phyloP scores from a whole-genome alignment of 805 yeast genomes.

The Ogataea pignaliae region DNA sequence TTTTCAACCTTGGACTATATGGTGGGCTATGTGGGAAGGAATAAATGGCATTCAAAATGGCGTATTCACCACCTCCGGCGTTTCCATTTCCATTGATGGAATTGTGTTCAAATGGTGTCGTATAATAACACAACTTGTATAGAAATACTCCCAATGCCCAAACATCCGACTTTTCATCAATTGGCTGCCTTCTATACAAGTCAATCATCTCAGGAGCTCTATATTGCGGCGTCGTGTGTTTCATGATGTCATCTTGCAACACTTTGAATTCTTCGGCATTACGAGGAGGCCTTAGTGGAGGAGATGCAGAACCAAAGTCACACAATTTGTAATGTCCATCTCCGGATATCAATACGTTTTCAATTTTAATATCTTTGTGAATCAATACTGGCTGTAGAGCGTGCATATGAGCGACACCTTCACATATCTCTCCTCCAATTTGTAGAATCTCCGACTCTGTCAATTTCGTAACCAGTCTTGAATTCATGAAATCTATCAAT shows the following conservation, averaged over 20 bases:
- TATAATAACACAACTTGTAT: conserved; percentile 74
- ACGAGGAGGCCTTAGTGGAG: conserved; percentile 57
- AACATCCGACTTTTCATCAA: conserved; percentile 77
- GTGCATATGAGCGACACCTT: conserved; percentile 78
- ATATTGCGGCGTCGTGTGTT: conserved; percentile 82
- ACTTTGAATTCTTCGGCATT: conserved; percentile 54
- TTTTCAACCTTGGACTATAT: conserved; percentile 59
- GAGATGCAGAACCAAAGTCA: conserved; percentile 80
- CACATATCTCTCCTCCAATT: conserved; percentile 65
- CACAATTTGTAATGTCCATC: conserved; percentile 62
- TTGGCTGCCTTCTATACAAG: conserved; percentile 59
- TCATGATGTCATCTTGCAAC: conserved; percentile 65
- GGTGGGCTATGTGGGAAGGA: conserved; percentile 51
- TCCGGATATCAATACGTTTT: conserved; percentile 64
- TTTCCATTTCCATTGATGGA: conserved; percentile 31
- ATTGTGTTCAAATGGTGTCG: conserved; percentile 71
- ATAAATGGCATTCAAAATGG: conserved; percentile 54
- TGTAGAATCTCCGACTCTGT: conserved; percentile 63
- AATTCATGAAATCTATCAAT: conserved; percentile 74
- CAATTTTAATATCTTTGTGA: conserved; percentile 80
- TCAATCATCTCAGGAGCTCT: conserved; percentile 85
- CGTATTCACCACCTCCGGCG: conserved; percentile 49
- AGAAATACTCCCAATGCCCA: conserved; percentile 83
- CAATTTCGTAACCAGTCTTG: conserved; percentile 59
- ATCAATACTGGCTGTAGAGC: conserved; percentile 64